Conservation (phyloP, 306 rosid species). For the Cicer arietinum region DNA sequence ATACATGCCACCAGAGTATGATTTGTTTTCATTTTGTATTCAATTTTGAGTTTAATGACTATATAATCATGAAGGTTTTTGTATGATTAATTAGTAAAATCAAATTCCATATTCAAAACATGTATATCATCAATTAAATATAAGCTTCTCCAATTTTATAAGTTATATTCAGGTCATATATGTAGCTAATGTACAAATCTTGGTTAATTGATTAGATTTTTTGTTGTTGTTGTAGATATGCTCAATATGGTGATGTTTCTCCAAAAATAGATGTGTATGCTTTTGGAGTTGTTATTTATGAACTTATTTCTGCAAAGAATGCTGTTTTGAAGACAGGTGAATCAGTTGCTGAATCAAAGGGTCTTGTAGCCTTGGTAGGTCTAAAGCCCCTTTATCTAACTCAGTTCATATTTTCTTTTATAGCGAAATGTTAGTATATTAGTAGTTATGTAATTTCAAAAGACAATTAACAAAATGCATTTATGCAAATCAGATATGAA, state of each 20-base stretch:
- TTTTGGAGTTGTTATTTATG: constrained; percentile 52
- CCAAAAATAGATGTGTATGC: constrained; percentile 82
- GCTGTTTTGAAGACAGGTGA: constrained; percentile 64
- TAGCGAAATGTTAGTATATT: not conserved
- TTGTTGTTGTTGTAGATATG: constrained; percentile 63
- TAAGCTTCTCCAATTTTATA: not conserved
- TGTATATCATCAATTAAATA: not conserved
- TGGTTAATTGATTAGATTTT: constrained; percentile 34
- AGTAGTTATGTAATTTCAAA: not conserved
- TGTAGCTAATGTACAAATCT: not conserved
- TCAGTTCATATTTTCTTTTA: not conserved
- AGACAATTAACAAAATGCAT: too few relatives aligned
- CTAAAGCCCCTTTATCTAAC: constrained; percentile 2
- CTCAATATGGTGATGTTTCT: constrained; percentile 79
- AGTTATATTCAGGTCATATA: too few relatives aligned
- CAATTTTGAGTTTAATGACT: not conserved
- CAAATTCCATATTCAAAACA: not conserved
- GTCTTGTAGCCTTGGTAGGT: constrained; percentile 76
- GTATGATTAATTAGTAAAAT: too few relatives aligned
- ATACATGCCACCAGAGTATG: constrained; percentile 96
- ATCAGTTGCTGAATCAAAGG: constrained; percentile 63
- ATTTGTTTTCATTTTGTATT: constrained; percentile 1
- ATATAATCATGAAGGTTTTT: too few relatives aligned
- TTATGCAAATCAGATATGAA: not conserved
- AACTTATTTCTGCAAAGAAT: constrained; percentile 70